Evolutionary conservation across 805 yeast genomes (phyloP).

Genomic region (Peterozyma xylosa): DNA sequence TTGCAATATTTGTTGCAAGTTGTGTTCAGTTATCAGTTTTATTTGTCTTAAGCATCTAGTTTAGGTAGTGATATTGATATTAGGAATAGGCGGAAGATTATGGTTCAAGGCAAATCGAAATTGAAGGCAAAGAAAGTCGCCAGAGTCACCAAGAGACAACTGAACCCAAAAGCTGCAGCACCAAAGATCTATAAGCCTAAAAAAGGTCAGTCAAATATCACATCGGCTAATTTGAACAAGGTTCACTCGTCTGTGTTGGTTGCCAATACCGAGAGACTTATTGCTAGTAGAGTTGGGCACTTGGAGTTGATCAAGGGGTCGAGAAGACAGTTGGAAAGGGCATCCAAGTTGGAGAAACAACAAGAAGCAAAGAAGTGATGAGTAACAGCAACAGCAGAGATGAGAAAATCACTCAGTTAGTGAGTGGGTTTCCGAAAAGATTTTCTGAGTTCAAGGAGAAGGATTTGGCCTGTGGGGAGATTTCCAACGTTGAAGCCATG

Average conservation of each 20-base stretch:
- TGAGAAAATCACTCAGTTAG: conserved; percentile 26
- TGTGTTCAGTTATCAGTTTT: too few relatives aligned
- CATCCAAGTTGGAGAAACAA: conserved; percentile 33
- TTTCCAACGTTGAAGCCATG: too few relatives aligned
- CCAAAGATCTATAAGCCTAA: conserved; percentile 67
- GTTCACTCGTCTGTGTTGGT: conserved; percentile 46
- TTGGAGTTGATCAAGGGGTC: conserved; percentile 87
- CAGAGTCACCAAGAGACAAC: conserved; percentile 60
- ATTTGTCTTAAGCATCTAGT: too few relatives aligned
- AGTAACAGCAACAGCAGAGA: conserved; percentile 30
- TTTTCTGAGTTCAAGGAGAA: conserved; percentile 32
- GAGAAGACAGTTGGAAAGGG: conserved; percentile 72
- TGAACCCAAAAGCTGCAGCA: conserved; percentile 62
- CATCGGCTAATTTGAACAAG: conserved; percentile 48
- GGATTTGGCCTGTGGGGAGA: conserved; percentile 19
- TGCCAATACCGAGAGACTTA: conserved; percentile 71
- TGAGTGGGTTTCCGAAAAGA: too few relatives aligned
- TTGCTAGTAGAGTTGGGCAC: conserved; percentile 90
- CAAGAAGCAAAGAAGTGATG: conserved; percentile 9
- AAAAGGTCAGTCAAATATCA: conserved; percentile 31
- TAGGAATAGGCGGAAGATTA: conserved; percentile 13
- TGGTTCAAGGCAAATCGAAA: conserved; percentile 74
- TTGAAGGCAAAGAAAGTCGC: conserved; percentile 40
- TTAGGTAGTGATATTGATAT: too few relatives aligned
- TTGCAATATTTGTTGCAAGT: too few relatives aligned